Conservation (phyloP, 176 grass and related monocot species). For the Phoenix dactylifera region DNA sequence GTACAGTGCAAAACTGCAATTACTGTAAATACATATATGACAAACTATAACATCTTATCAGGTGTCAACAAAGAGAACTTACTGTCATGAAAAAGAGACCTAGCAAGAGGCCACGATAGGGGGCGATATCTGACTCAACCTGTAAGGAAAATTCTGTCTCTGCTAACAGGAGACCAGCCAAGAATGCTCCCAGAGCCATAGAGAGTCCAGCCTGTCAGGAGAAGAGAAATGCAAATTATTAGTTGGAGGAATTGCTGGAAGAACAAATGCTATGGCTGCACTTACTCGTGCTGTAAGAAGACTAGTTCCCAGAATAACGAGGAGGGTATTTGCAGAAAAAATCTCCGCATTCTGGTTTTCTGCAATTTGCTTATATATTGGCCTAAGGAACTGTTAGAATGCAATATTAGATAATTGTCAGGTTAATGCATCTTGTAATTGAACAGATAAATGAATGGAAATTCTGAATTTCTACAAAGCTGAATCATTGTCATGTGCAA, state of each 20-base stretch:
- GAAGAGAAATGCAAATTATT: slow-evolving; percentile 17
- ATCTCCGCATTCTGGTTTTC: slow-evolving; percentile 99
- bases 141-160: slow-evolving; percentile 99
- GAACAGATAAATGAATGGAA: too few relatives aligned
- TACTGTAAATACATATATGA: too few relatives aligned
- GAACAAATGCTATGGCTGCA: background rate
- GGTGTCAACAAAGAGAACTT: slow-evolving; percentile 17
- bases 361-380: slow-evolving; percentile 97
- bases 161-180: slow-evolving; percentile 93
- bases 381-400: slow-evolving; percentile 68
- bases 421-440: too few relatives aligned
- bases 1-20: too few relatives aligned
- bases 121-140: slow-evolving; percentile 98
- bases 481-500: too few relatives aligned
- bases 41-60: too few relatives aligned
- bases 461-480: too few relatives aligned
- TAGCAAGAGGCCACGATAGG: slow-evolving; percentile 91
- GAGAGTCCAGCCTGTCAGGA: slow-evolving; percentile 78
- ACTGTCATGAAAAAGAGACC: slow-evolving; percentile 99
- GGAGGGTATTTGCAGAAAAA: slow-evolving; percentile 98
- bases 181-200: slow-evolving; percentile 97
- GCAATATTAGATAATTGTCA: background rate
- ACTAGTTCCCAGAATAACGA: slow-evolving; percentile 98
- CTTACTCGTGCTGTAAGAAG: slow-evolving; percentile 93
- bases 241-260: slow-evolving; percentile 7